Evolutionary conservation across 2,329 filamentous ascomycete genomes (phyloP).

Genomic region (Sarocladium strictum): DNA sequence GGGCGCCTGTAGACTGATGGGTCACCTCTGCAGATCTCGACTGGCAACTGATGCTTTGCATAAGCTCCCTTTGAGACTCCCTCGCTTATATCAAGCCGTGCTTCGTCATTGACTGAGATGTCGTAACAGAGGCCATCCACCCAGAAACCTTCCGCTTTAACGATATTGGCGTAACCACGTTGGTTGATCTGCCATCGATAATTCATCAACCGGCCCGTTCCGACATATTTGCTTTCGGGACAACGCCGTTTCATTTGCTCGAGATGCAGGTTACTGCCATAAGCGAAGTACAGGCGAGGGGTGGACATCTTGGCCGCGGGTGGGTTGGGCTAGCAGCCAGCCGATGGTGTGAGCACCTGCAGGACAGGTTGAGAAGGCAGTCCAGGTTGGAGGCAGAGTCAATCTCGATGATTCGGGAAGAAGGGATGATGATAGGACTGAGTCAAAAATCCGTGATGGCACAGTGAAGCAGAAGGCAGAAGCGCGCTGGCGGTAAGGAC

Average conservation of each 20-base stretch:
- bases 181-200: conserved; percentile 42
- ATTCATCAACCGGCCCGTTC: conserved; percentile 30
- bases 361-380: neutral
- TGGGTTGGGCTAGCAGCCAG: neutral
- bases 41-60: conserved; percentile 26
- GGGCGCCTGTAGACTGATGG: conserved; percentile 28
- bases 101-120: conserved; percentile 30
- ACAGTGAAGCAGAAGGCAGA: neutral
- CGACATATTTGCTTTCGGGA: conserved; percentile 33
- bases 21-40: conserved; percentile 26
- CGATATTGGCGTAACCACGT: conserved; percentile 39
- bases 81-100: conserved; percentile 32
- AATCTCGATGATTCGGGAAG: neutral
- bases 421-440: conserved; percentile 1
- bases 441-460: neutral
- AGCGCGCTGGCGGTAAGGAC: neutral
- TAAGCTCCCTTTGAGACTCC: conserved; percentile 34
- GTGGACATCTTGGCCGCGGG: conserved; percentile 12
- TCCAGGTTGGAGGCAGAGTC: neutral
- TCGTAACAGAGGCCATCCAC: conserved; percentile 37
- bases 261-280: conserved; percentile 39
- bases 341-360: neutral
- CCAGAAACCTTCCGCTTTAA: conserved; percentile 25
- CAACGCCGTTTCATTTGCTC: conserved; percentile 39
- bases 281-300: conserved; percentile 37